Percentiles rank a stretch among this genome's conserved stretches.
Conservation (phyloP, 2,329 filamentous ascomycete species). For the Arthrobotrys iridis region DNA sequence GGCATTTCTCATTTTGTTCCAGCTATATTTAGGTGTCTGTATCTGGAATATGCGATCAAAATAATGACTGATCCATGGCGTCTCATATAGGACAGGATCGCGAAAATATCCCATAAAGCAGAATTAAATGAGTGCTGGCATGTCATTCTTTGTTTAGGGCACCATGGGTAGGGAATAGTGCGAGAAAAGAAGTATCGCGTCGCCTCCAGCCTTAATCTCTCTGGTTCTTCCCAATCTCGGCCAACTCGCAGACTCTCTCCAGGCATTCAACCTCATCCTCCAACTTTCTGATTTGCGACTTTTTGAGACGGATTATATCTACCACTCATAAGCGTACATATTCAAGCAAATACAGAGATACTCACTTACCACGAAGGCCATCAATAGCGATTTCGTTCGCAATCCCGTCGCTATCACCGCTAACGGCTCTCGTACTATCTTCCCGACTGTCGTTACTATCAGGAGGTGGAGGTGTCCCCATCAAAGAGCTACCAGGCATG, state of each 20-base stretch:
- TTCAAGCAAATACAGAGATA: background rate
- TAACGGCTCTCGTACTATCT: background rate
- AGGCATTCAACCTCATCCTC: background rate
- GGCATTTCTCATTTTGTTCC: background rate
- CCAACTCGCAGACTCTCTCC: background rate
- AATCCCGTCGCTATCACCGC: background rate
- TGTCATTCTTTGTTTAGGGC: too few species aligned
- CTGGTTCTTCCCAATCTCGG: background rate
- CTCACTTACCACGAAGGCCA: background rate
- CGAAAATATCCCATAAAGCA: too few species aligned
- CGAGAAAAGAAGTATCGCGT: too few species aligned
- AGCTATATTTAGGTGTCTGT: background rate
- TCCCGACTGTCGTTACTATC: background rate
- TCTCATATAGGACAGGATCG: too few species aligned
- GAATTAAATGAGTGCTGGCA: too few species aligned
- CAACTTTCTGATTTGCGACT: background rate
- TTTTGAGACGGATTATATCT: conserved; percentile 8
- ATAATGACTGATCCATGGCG: background rate
- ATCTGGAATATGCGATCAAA: background rate
- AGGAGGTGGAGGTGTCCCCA: background rate
- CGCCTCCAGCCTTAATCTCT: too few species aligned
- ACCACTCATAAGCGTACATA: background rate
- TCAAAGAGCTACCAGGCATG: background rate
- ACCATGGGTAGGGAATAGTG: too few species aligned
- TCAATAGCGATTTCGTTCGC: background rate